Conservation (phyloP, 2,329 filamentous ascomycete genomes). For the Bipolaris victoriae region DNA sequence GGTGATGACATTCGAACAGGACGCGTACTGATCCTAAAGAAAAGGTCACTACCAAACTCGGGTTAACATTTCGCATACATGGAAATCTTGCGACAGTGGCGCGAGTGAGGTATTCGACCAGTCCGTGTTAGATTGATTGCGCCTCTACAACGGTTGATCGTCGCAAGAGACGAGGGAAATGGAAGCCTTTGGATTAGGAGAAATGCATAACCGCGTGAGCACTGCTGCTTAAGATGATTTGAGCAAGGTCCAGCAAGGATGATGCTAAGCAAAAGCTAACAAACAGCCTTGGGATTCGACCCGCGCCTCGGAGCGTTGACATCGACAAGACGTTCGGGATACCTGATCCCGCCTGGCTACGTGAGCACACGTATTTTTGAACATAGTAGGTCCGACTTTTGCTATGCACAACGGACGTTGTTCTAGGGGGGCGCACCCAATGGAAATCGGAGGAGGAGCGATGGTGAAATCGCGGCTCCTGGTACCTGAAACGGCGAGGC, state of each 20-base stretch:
- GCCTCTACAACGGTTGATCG: not conserved
- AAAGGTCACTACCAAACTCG: not conserved
- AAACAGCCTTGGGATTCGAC: not conserved
- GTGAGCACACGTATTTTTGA: not conserved
- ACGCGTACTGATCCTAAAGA: not conserved
- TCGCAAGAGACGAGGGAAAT: not conserved
- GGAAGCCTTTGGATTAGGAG: not conserved
- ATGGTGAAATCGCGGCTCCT: slow-evolving; percentile 3
- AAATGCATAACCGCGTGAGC: slow-evolving; percentile 7
- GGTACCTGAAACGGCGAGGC: slow-evolving; percentile 11
- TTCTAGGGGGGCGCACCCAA: slow-evolving; percentile 1
- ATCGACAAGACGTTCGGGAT: not conserved
- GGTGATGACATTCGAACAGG: not conserved
- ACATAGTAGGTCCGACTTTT: not conserved
- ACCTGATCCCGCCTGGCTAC: not conserved
- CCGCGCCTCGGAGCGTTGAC: not conserved
- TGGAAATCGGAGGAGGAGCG: slow-evolving; percentile 1
- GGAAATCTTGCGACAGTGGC: not conserved
- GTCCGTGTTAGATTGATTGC: not conserved
- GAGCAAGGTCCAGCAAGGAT: not conserved
- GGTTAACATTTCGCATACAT: not conserved
- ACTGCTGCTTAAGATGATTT: not conserved
- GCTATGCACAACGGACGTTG: not conserved
- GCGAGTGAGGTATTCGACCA: not conserved
- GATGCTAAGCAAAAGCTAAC: not conserved